These are phyloP conservation scores for Ustanciosporium gigantosporum DNA, from an alignment of 1,284 basidiomycete genomes.

Conservation along the genomic window DNA sequence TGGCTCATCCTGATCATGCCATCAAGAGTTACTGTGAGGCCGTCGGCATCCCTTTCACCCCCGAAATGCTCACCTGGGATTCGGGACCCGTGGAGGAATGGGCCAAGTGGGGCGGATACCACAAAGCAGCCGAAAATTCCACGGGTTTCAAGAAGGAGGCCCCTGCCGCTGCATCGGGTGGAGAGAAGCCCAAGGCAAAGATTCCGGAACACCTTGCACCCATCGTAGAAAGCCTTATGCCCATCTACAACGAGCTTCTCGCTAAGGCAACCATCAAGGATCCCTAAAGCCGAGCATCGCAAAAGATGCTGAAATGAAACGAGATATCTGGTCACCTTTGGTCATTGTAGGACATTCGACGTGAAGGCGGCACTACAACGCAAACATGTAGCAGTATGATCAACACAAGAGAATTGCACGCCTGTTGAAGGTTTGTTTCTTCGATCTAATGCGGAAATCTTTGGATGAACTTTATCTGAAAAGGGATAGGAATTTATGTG, in stretches of 20 bases:
- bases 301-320: neutral
- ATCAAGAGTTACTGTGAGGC: slow-evolving; percentile 47
- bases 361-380: too few species aligned
- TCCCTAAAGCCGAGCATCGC: slow-evolving; percentile 5
- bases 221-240: slow-evolving; percentile 26
- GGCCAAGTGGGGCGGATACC: slow-evolving; percentile 56
- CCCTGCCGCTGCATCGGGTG: slow-evolving; percentile 3
- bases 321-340: too few species aligned
- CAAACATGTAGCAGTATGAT: too few species aligned
- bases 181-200: slow-evolving; percentile 22
- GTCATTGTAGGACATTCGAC: too few species aligned
- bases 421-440: too few species aligned
- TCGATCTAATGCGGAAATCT: too few species aligned
- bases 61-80: slow-evolving; percentile 54
- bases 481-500: too few species aligned
- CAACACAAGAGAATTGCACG: too few species aligned
- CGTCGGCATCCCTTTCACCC: slow-evolving; percentile 50
- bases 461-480: too few species aligned
- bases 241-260: slow-evolving; percentile 38
- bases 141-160: slow-evolving; percentile 52
- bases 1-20: slow-evolving; percentile 46
- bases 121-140: slow-evolving; percentile 51
- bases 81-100: slow-evolving; percentile 51
- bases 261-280: slow-evolving; percentile 24
- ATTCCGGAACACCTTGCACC: slow-evolving; percentile 39